Evolutionary conservation across 2,329 filamentous ascomycete genomes (phyloP).

Genomic region (Fusarium dimerum): DNA sequence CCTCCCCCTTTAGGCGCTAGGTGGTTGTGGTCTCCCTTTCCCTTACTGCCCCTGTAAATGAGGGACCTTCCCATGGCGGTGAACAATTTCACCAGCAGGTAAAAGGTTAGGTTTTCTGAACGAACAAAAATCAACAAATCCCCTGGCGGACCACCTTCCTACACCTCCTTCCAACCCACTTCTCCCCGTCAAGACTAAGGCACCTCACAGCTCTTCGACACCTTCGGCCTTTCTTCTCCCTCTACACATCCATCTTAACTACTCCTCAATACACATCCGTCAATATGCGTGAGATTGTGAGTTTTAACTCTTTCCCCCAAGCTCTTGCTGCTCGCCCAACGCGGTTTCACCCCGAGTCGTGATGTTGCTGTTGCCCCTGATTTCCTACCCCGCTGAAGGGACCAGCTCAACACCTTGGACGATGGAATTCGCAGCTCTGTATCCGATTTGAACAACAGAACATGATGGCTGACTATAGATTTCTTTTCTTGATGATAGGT

Average conservation of each 20-base stretch:
- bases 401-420: constrained; percentile 15
- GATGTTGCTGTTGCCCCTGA: constrained; percentile 33
- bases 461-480: constrained; percentile 55
- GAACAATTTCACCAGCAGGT: constrained; percentile 35
- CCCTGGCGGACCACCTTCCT: constrained; percentile 25
- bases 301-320: constrained; percentile 35
- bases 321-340: constrained; percentile 5
- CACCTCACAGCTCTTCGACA: constrained; percentile 34
- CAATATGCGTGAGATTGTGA: constrained; percentile 71
- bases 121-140: constrained; percentile 41
- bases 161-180: constrained; percentile 30
- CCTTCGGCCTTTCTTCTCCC: constrained; percentile 20
- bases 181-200: constrained; percentile 35
- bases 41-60: constrained; percentile 8
- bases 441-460: constrained; percentile 10
- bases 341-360: constrained; percentile 2
- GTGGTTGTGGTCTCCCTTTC: constrained; percentile 1
- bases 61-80: constrained; percentile 33
- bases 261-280: constrained; percentile 31
- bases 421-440: constrained; percentile 12
- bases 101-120: constrained; percentile 12
- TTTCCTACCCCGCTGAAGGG: constrained; percentile 38
- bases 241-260: constrained; percentile 26
- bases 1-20: constrained; percentile 20
- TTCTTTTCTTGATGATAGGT: constrained; percentile 70